Conservation (phyloP, 805 yeast genomes). For the Candida xiaguanensis region DNA sequence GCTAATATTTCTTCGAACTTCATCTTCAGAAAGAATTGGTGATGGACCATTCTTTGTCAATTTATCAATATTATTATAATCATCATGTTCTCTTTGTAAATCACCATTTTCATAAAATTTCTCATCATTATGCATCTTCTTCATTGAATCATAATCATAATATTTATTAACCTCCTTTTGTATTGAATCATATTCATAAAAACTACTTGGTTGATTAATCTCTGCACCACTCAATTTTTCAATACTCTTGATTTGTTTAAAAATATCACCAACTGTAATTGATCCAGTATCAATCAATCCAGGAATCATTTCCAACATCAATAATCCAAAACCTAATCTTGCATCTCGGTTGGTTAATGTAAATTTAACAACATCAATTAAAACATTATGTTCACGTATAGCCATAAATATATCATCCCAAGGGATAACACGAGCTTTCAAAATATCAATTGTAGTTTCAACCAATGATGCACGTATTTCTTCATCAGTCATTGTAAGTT, state of each 20-base stretch:
- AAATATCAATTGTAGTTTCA: conserved; percentile 20
- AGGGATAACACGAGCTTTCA: conserved; percentile 28
- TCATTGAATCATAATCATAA: neutral
- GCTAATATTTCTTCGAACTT: neutral
- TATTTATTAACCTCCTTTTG: neutral
- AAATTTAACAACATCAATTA: conserved; percentile 22
- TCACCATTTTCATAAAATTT: neutral
- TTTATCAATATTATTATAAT: conserved; percentile 4
- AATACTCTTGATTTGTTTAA: neutral
- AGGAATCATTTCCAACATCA: conserved; percentile 22
- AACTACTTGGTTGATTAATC: neutral
- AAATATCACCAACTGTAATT: conserved; percentile 8
- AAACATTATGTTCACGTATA: conserved; percentile 27
- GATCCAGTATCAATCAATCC: conserved; percentile 15
- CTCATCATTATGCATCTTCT: neutral
- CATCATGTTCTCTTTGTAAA: conserved; percentile 1
- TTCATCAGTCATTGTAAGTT: conserved; percentile 26
- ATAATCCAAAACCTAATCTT: conserved; percentile 22
- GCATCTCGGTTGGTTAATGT: conserved; percentile 26
- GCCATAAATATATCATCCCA: conserved; percentile 29
- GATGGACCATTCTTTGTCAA: conserved; percentile 4
- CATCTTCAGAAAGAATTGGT: conserved; percentile 3
- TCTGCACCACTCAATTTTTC: neutral
- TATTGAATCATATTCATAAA: neutral
- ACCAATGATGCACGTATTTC: conserved; percentile 22